A percentile compares a stretch with the other conserved stretches of the same genome.
These are phyloP conservation scores for Petrea volubilis DNA, from an alignment of 257 asterid genomes.

Conservation along the genomic window DNA sequence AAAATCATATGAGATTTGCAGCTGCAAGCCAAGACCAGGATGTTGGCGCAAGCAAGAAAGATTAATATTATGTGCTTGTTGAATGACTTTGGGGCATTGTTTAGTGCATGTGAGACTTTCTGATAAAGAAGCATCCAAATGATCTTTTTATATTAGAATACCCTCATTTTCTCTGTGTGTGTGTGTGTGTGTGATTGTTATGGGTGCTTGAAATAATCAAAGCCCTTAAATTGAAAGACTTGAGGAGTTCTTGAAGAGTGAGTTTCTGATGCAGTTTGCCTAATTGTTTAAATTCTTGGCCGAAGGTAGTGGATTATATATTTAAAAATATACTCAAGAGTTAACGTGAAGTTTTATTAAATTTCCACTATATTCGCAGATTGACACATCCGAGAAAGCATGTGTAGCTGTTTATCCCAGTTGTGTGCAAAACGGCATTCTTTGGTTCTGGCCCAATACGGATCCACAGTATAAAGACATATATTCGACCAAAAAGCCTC, in stretches of 20 bases:
- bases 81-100: not conserved
- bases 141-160: too few species aligned
- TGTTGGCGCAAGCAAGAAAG: not conserved
- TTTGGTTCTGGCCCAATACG: slow-evolving; percentile 95
- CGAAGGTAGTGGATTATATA: not conserved
- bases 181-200: not conserved
- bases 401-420: slow-evolving; percentile 86
- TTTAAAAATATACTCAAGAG: not conserved
- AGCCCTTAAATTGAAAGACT: not conserved
- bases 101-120: too few species aligned
- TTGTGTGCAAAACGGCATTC: slow-evolving; percentile 77
- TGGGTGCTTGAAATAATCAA: not conserved
- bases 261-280: not conserved
- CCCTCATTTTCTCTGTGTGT: not conserved
- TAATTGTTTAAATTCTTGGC: not conserved
- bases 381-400: slow-evolving; percentile 78
- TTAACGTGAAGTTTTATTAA: slow-evolving; percentile 11
- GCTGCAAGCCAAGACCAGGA: not conserved
- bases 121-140: too few species aligned
- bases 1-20: not conserved
- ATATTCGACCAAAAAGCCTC: slow-evolving; percentile 61
- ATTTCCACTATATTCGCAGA: slow-evolving; percentile 42
- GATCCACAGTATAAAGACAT: slow-evolving; percentile 67
- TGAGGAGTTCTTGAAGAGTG: slow-evolving; percentile 14
- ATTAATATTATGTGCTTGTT: not conserved